Conservation (phyloP, 768 basidiomycete species). For the Multifurca ochricompacta region DNA sequence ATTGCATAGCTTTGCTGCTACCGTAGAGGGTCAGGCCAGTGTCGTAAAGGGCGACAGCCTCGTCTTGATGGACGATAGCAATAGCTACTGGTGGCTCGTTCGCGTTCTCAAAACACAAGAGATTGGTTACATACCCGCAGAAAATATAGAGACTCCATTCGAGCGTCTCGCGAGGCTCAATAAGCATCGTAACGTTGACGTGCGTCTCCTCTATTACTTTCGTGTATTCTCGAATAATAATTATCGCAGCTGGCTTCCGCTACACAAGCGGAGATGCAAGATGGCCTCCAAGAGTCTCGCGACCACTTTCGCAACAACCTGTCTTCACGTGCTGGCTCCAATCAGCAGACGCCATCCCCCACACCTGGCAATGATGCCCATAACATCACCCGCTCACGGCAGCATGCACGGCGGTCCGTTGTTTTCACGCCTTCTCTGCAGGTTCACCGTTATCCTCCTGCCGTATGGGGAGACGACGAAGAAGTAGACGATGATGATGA, state of each 20-base stretch:
- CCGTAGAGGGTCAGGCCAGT: conserved; percentile 96
- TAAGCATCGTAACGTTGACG: conserved; percentile 96
- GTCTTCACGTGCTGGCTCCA: conserved; percentile 40
- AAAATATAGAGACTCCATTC: conserved; percentile 98
- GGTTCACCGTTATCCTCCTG: conserved; percentile 71
- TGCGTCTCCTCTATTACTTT: conserved; percentile 34
- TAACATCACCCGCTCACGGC: conserved; percentile 24
- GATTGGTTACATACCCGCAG: conserved; percentile 97
- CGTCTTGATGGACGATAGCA: conserved; percentile 94
- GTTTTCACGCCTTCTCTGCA: conserved; percentile 62
- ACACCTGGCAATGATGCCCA: conserved; percentile 35
- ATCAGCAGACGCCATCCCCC: conserved; percentile 43
- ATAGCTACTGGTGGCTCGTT: conserved; percentile 99
- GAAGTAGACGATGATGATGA: conserved; percentile 47
- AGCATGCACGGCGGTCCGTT: conserved; percentile 35
- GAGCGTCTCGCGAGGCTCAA: conserved; percentile 92
- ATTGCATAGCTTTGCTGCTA: conserved; percentile 95
- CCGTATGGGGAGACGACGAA: conserved; percentile 77
- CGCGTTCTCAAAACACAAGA: conserved; percentile 97
- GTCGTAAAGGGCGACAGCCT: conserved; percentile 98
- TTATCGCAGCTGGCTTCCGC: conserved; percentile 57
- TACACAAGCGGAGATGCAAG: conserved; percentile 61
- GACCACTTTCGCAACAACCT: conserved; percentile 49
- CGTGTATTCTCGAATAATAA: conserved; percentile 1
- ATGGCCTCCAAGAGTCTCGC: conserved; percentile 40